Percentiles rank a stretch among this genome's conserved stretches.
These are phyloP conservation scores for Ploettnerulaceae sp. DNA, from an alignment of 2,329 filamentous ascomycete genomes.

Conservation along the genomic window DNA sequence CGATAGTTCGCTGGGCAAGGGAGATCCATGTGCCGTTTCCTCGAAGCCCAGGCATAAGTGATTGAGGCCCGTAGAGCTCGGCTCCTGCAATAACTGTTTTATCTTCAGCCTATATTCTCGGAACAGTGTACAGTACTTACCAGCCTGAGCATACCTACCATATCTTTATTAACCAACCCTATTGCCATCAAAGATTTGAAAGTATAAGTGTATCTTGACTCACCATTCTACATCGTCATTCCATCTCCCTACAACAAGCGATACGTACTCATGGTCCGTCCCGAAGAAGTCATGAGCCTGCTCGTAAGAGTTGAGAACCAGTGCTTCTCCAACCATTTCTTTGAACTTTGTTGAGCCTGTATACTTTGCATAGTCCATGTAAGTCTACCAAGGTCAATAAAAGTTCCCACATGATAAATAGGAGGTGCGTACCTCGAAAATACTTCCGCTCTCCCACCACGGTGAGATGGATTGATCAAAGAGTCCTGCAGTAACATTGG, in stretches of 20 bases:
- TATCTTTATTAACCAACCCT: too few species aligned
- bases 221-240: slow-evolving; percentile 12
- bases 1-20: slow-evolving; percentile 7
- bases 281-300: slow-evolving; percentile 8
- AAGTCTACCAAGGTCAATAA: not conserved
- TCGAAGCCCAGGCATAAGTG: slow-evolving; percentile 1
- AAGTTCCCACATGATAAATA: too few species aligned
- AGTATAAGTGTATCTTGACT: too few species aligned
- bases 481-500: slow-evolving; percentile 3
- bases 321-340: not conserved
- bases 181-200: too few species aligned
- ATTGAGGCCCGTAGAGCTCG: slow-evolving; percentile 5
- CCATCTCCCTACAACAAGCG: slow-evolving; percentile 7
- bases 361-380: slow-evolving; percentile 8
- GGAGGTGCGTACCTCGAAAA: not conserved
- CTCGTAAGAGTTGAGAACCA: slow-evolving; percentile 8
- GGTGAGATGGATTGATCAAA: slow-evolving; percentile 7
- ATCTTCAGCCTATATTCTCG: not conserved
- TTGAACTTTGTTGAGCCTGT: not conserved
- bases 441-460: slow-evolving; percentile 9
- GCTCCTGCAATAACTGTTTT: slow-evolving; percentile 2
- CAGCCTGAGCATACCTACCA: slow-evolving; percentile 4
- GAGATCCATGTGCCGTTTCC: slow-evolving; percentile 10
- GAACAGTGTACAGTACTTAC: not conserved
- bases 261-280: slow-evolving; percentile 5